A percentile compares a stretch with the other conserved stretches of the same genome.
These are phyloP conservation scores for Athelia psychrophila DNA, from an alignment of 1,284 basidiomycete genomes.

Conservation along the genomic window DNA sequence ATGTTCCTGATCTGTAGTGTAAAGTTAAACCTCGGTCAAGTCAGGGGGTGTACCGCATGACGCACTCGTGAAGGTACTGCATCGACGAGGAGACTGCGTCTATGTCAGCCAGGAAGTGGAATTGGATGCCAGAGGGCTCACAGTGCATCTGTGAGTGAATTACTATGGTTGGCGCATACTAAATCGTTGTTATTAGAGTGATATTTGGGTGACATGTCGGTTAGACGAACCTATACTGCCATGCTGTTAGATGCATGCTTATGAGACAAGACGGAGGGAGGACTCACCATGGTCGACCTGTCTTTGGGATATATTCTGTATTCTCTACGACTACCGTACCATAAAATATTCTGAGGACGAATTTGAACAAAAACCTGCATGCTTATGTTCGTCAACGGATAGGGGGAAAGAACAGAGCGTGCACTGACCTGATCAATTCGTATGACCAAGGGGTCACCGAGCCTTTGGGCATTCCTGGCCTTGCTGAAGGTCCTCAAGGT, in stretches of 20 bases:
- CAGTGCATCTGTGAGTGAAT: constrained; percentile 84
- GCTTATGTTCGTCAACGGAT: background rate
- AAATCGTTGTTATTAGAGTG: constrained; percentile 34
- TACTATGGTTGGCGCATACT: constrained; percentile 80
- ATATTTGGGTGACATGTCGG: background rate
- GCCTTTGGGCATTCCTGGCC: constrained; percentile 35
- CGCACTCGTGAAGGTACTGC: constrained; percentile 65
- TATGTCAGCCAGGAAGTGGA: constrained; percentile 4
- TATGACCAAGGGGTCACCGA: constrained; percentile 68
- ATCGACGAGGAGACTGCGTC: constrained; percentile 59
- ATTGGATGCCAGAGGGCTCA: constrained; percentile 34
- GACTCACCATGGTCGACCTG: constrained; percentile 69
- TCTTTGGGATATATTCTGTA: constrained; percentile 61
- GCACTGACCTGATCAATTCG: constrained; percentile 53
- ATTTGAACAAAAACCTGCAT: constrained; percentile 64
- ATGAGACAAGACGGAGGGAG: constrained; percentile 3
- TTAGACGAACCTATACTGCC: constrained; percentile 23
- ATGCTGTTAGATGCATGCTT: constrained; percentile 6
- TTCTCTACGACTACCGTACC: constrained; percentile 87
- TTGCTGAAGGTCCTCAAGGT: too few species aligned
- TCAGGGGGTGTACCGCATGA: background rate
- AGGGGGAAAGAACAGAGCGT: background rate
- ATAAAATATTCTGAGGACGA: constrained; percentile 86
- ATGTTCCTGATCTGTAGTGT: constrained; percentile 59
- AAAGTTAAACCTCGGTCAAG: constrained; percentile 1